Evolutionary conservation across 2,329 filamentous ascomycete genomes (phyloP).

Genomic region (Colletotrichum paranaense): DNA sequence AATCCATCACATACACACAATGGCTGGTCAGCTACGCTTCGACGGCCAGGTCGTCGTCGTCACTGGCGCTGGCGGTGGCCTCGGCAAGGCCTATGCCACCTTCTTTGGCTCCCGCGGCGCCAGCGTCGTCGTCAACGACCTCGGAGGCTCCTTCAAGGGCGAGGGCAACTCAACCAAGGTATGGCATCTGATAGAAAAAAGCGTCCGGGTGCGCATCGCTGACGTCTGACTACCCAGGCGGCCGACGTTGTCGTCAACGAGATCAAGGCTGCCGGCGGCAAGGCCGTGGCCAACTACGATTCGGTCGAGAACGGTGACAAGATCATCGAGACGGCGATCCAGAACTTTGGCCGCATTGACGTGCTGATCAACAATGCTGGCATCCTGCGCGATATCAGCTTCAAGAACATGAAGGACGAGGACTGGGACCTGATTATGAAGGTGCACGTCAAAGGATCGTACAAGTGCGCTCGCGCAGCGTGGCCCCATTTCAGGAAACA

Average conservation of each 20-base stretch:
- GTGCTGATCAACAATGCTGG: slow-evolving; percentile 98
- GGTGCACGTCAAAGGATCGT: slow-evolving; percentile 92
- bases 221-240: slow-evolving; percentile 61
- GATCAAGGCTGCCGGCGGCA: slow-evolving; percentile 89
- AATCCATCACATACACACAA: slow-evolving; percentile 54
- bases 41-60: slow-evolving; percentile 88
- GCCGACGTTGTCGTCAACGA: slow-evolving; percentile 86
- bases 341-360: slow-evolving; percentile 87
- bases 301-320: slow-evolving; percentile 91
- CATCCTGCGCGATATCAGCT: slow-evolving; percentile 93
- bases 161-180: slow-evolving; percentile 91
- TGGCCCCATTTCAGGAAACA: slow-evolving; percentile 99
- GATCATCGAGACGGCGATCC: slow-evolving; percentile 91
- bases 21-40: slow-evolving; percentile 78
- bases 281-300: slow-evolving; percentile 98
- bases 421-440: slow-evolving; percentile 97
- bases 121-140: slow-evolving; percentile 95
- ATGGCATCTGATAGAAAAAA: slow-evolving; percentile 33
- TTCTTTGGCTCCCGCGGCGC: slow-evolving; percentile 95
- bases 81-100: slow-evolving; percentile 84
- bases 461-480: slow-evolving; percentile 93
- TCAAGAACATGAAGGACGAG: slow-evolving; percentile 98
- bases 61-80: slow-evolving; percentile 82
- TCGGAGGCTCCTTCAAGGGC: slow-evolving; percentile 92
- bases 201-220: slow-evolving; percentile 24